Conservation (phyloP, 2,329 filamentous ascomycete genomes). For the Xylariales sp. region DNA sequence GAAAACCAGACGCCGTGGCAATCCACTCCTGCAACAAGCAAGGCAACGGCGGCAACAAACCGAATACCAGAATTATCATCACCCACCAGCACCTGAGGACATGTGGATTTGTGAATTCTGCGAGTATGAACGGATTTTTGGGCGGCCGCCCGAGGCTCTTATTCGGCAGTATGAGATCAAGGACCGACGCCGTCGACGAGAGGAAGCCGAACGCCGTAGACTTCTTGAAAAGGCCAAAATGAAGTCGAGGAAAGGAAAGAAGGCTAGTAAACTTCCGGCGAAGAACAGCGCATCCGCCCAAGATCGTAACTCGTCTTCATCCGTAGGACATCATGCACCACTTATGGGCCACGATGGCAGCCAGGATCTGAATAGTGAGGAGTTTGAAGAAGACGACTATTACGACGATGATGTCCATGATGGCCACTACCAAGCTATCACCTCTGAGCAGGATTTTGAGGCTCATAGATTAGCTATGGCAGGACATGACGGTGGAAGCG, state of each 20-base stretch:
- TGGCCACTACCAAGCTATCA: constrained; percentile 17
- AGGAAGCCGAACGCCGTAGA: constrained; percentile 79
- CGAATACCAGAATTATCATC: constrained; percentile 70
- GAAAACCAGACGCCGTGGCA: constrained; percentile 64
- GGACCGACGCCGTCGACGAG: constrained; percentile 77
- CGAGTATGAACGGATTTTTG: constrained; percentile 95
- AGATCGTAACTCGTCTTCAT: constrained; percentile 17
- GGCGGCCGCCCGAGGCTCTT: constrained; percentile 75
- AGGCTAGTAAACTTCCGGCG: constrained; percentile 63
- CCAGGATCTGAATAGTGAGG: constrained; percentile 27
- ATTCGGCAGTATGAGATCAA: constrained; percentile 94
- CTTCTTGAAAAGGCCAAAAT: constrained; percentile 90
- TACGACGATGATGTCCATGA: constrained; percentile 29
- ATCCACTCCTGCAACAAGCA: constrained; percentile 71
- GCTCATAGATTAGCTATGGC: constrained; percentile 1
- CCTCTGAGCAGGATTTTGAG: constrained; percentile 7
- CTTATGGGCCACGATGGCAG: constrained; percentile 9
- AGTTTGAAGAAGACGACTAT: constrained; percentile 33
- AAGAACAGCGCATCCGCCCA: constrained; percentile 33
- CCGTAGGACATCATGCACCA: constrained; percentile 17
- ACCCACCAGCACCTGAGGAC: constrained; percentile 66
- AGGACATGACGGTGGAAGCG: neutral
- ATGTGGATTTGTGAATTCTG: constrained; percentile 98
- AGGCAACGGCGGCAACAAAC: constrained; percentile 74
- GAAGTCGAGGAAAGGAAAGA: constrained; percentile 87